Base-by-base conservation (phyloP, 2,329 filamentous ascomycete species). In the Tolypocladium cylindrosporum region DNA sequence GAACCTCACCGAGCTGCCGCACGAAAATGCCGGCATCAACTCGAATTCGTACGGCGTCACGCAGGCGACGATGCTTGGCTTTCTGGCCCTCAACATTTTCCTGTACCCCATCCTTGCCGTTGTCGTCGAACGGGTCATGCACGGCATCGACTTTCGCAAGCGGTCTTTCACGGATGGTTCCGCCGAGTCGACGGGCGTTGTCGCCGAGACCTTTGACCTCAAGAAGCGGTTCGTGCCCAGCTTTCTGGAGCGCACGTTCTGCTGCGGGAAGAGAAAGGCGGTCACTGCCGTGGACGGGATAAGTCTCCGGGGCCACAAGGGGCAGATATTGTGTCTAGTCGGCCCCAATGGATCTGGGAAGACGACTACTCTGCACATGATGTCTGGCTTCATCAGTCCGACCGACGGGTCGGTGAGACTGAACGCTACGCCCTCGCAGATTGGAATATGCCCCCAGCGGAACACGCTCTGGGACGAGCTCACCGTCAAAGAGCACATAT, bases 321-420 rank as follows among this genome's bases (percentile, higher is more conserved):
- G 85, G 21, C 78, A 88, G 62, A 82, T 89, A 58, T 75, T 89
- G 73, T 81, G 87, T 4, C 73, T 90, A 0, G 75, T 90, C 0
- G 87, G 87, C 16, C 84, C 85, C 1, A 90, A 90, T 64, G 87
- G 87, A 8, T 84, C 80, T 53, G 87, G 87, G 13, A 90, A 90
- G 66, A 86, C 82, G 1, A 89, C 87, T 0, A 88, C 85, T 0
- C 73, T 90, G 13, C 84, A 89, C 56, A 81, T 85, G 60, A 82
- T 90, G 54, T 80, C 86, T 19, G 87, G 87, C 0, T 76, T 89
- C 9, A 82, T 82, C 54, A 79, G 75, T 11, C 79, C 86, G 7
- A 84, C 83, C 0, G 76, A 75, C 16, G 87, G 86, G 1, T 74
- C 76, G 1, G 85, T 89, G 53, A 74, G 77, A 34, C 78, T 89